Conservation (phyloP, 495 filamentous ascomycete species). For the Pyronema omphalodes region DNA sequence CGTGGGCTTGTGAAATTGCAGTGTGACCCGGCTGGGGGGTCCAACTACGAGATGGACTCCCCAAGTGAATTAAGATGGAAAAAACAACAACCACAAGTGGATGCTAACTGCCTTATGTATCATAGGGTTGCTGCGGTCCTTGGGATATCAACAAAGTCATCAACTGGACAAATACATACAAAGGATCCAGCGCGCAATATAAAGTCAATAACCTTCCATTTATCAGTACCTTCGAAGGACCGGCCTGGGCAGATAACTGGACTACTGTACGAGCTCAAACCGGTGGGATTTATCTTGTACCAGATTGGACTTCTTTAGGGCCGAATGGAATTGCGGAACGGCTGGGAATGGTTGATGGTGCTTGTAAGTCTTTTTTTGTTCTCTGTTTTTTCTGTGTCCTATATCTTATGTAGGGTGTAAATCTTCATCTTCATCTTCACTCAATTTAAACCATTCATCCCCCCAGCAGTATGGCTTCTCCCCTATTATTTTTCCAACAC, state of each 20-base stretch:
- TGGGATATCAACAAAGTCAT: slow-evolving; percentile 41
- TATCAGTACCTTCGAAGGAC: slow-evolving; percentile 56
- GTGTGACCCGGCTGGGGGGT: too few species aligned
- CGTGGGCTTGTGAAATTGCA: too few species aligned
- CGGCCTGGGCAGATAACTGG: slow-evolving; percentile 29
- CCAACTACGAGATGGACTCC: too few species aligned
- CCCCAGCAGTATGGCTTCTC: too few species aligned
- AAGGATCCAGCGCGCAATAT: slow-evolving; percentile 33
- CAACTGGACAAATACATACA: slow-evolving; percentile 39
- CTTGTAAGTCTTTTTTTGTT: too few species aligned
- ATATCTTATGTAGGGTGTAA: too few species aligned
- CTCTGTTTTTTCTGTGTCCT: too few species aligned
- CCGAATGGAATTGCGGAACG: slow-evolving; percentile 24
- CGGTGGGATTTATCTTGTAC: slow-evolving; percentile 29
- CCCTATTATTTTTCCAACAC: too few species aligned
- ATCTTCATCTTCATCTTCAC: too few species aligned
- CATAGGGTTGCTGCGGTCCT: slow-evolving; percentile 32
- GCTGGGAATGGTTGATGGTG: slow-evolving; percentile 29
- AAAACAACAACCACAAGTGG: too few species aligned
- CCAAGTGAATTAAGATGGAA: neutral
- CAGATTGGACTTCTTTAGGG: slow-evolving; percentile 33
- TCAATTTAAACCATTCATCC: too few species aligned
- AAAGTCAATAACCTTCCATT: slow-evolving; percentile 38
- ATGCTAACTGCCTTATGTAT: too few species aligned
- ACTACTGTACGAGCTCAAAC: slow-evolving; percentile 27